Evolutionary conservation across 495 filamentous ascomycete species (phyloP).

Genomic region (Aspergillus bridgeri): DNA sequence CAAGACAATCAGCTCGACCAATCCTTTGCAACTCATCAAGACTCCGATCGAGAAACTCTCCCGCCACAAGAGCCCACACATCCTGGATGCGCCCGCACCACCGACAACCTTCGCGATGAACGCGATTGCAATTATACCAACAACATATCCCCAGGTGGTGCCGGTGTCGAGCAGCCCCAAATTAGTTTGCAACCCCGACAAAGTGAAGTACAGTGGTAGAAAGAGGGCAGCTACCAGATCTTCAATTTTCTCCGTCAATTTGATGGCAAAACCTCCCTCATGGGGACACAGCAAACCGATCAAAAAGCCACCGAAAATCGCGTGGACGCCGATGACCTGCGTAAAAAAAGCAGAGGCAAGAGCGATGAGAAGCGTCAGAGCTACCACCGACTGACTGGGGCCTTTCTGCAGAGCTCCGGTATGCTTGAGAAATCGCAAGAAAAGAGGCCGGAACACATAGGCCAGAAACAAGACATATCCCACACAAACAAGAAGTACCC

Average conservation of each 20-base stretch:
- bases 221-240: constrained; percentile 88
- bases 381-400: constrained; percentile 81
- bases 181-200: constrained; percentile 88
- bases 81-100: constrained; percentile 74
- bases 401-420: constrained; percentile 84
- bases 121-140: constrained; percentile 78
- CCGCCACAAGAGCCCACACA: constrained; percentile 82
- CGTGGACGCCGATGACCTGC: constrained; percentile 85
- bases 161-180: constrained; percentile 80
- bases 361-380: constrained; percentile 74
- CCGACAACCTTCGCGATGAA: constrained; percentile 85
- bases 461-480: constrained; percentile 77
- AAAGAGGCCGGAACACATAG: constrained; percentile 70
- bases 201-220: constrained; percentile 90
- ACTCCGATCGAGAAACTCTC: constrained; percentile 90
- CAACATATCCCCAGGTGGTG: constrained; percentile 87
- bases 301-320: constrained; percentile 87
- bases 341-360: constrained; percentile 93
- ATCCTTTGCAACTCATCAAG: constrained; percentile 96
- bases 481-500: constrained; percentile 71
- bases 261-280: constrained; percentile 90
- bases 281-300: constrained; percentile 92
- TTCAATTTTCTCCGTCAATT: constrained; percentile 93
- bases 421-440: constrained; percentile 68
- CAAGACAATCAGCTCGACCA: constrained; percentile 93